Base-by-base conservation (phyloP, 768 basidiomycete species). In the Flagelloscypha sp. region DNA sequence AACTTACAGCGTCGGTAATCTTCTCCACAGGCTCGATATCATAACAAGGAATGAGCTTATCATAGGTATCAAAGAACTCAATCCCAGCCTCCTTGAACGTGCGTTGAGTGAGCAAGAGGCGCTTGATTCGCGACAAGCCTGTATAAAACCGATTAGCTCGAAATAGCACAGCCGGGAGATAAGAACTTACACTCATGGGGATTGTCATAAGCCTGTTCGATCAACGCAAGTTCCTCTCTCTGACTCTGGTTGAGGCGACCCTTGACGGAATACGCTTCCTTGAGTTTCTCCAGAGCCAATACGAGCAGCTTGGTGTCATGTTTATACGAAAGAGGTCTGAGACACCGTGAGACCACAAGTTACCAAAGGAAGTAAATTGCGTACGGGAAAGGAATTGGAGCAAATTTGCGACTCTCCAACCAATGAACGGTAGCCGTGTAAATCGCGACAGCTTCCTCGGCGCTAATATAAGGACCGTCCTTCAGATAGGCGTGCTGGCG, bases 21-120 rank as follows among this genome's bases (percentile, higher is more conserved):
- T 99, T 99, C 68, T 99, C 95, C 11, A 99, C 90, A 0, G 95
- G 95, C 56, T 99, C 95, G 43, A 99, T 98, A 50, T 98, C 94
- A 55, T 99, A 98, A 54, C 92, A 97, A 17, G 93, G 92, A 49
- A 98, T 97, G 49, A 98, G 75, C 58, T 94, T 97, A 69, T 97
- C 92, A 50, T 98, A 94, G 0, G 92, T 95, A 49, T 95, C 92
- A 58, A 92, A 94, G 61, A 92, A 93, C 59, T 89, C 87, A 42
- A 99, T 95, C 7, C 95, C 95, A 16, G 92, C 65, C 56, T 99
- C 95, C 65, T 98, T 98, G 76, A 99, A 99, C 2, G 93, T 90
- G 30, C 95, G 85, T 57, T 99, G 95, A 0, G 95, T 99, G 27
- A 99, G 69, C 10, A 99, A 69, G 10, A 99, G 68, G 48, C 95